These are phyloP conservation scores for Rhytidiadelphus loreus DNA, from an alignment of 225 moss, liverwort and hornwort genomes.

Conservation along the genomic window DNA sequence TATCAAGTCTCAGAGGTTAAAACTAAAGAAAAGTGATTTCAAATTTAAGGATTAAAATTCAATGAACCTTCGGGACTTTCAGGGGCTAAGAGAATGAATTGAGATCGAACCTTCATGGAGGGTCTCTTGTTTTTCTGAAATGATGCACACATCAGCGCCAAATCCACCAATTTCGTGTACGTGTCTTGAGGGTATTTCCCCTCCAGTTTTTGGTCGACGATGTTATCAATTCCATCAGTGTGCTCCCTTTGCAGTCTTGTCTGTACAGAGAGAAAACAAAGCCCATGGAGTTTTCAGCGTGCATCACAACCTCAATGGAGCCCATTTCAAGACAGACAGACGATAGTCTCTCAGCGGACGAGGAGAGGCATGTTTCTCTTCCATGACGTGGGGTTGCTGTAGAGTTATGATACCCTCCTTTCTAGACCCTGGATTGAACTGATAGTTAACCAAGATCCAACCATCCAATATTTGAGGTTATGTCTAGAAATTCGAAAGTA, in stretches of 20 bases:
- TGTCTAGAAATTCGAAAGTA: no score
- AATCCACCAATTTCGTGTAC: slow-evolving; percentile 19
- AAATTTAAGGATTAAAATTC: background rate
- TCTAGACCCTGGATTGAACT: no score
- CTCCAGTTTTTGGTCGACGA: slow-evolving; percentile 19
- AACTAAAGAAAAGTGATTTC: background rate
- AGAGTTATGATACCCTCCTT: no score
- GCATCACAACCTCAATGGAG: background rate
- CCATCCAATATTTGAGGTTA: no score
- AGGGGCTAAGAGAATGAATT: background rate
- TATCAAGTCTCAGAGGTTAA: background rate
- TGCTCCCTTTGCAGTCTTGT: slow-evolving; percentile 13
- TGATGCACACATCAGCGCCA: slow-evolving; percentile 36
- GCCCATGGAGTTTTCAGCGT: background rate
- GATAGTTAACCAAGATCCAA: no score
- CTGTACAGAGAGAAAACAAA: background rate
- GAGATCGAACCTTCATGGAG: slow-evolving; percentile 32
- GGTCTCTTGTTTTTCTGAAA: slow-evolving; percentile 36
- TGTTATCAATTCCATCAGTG: slow-evolving; percentile 5
- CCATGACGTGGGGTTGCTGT: no score
- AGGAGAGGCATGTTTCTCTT: no score
- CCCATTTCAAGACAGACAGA: no score
- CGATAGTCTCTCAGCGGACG: no score
- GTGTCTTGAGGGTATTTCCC: slow-evolving; percentile 15
- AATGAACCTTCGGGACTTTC: background rate